Base-by-base conservation (phyloP, 495 filamentous ascomycete species). In the Penicillium coffeae region DNA sequence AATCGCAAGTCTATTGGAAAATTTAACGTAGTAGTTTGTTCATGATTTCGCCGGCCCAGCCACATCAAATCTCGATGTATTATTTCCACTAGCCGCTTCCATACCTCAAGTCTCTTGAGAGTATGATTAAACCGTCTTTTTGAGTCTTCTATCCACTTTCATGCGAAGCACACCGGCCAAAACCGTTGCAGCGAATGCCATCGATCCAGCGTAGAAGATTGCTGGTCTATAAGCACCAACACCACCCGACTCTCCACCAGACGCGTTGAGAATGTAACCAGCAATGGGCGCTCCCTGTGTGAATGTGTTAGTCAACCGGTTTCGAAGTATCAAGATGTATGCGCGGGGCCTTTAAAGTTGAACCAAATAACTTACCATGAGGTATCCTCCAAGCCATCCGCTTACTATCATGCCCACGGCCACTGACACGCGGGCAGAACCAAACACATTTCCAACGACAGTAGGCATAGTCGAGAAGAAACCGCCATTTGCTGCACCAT, bases 381-480 rank as follows among this genome's bases (percentile, higher is more conserved):
- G 64, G 61, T 83, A 83, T 1, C 78, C 79, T 4, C 76, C 79
- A 38, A 71, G 68, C 80, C 79, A 84, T 1, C 80, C 76, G 8
- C 75, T 82, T 1, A 82, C 73, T 42, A 78, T 68, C 80, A 84
- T 83, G 0, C 77, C 76, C 75, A 84, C 79, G 0, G 73, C 80
- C 16, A 82, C 73, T 32, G 74, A 65, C 38, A 79, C 77, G 9
- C 76, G 60, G 1, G 70, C 70, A 3, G 73, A 75, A 0, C 79
- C 77, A 62, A 83, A 80, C 9, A 81, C 68, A 55, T 73, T 77
- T 1, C 76, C 77, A 1, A 83, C 75, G 7, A 79, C 80, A 4
- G 82, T 85, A 3, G 81, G 79, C 62, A 81, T 76, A 0, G 76
- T 79, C 3, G 75, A 75, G 51, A 83, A 83, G 62, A 82, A 82